Evolutionary conservation across 2,329 filamentous ascomycete genomes (phyloP), one percentile per base, ranked within the genome.

Genomic region (Dichotomopilus funicola): DNA sequence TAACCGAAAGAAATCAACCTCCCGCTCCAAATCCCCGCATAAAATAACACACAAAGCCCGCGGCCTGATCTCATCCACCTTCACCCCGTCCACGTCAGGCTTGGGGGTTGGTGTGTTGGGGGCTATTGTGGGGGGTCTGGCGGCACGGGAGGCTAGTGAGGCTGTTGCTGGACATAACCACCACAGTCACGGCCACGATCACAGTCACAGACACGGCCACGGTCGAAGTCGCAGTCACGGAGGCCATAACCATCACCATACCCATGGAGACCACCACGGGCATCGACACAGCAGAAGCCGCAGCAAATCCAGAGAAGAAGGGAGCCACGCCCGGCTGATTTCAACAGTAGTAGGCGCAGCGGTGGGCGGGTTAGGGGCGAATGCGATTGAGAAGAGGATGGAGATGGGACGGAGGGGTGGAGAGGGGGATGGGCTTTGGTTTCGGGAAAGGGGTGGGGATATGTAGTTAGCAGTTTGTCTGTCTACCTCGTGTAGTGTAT

Each of bases 361-460:
- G 3, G 78, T 79, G 0, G 79, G 78, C 2, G 79, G 78, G 3
- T 70, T 82, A 8, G 78, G 78, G 4, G 79, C 78, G 10, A 82
- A 79, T 52, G 76, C 74, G 11, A 64, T 79, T 38, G 73, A 76
- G 59, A 75, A 68, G 10, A 67, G 69, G 11, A 66, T 67, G 36
- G 69, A 68, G 36, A 61, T 62, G n/a, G 67, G 72, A 59, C 67
- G 10, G 61, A 27, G 58, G 35, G 57, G 63, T 5, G 71, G 72
- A 71, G 71, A 72, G 57, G n/a, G 66, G 61, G 11, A 66, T 65
- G 35, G 66, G 67, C 4, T 27, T 49, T 46, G 58, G 48, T 5
- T 36, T 35, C 31, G 34, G 37, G 54, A 51, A 43, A 38, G 49
- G 47, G 33, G 50, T 13, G 52, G 35, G 33, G 45, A 52, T 42